Conservation (phyloP, 2,329 filamentous ascomycete species). For the Sclerotiophoma versabilis region DNA sequence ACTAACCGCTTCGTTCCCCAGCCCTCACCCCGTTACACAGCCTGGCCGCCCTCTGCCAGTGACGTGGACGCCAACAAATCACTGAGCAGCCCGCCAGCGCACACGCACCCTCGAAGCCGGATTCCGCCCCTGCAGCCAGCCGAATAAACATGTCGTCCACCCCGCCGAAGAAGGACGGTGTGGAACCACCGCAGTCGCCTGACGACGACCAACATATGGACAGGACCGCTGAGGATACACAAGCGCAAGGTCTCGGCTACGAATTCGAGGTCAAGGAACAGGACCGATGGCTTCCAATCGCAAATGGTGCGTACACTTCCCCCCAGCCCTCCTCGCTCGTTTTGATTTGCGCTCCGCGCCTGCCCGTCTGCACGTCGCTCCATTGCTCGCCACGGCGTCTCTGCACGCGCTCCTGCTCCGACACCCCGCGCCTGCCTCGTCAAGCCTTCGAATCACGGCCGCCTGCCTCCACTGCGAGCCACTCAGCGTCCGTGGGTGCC, state of each 20-base stretch:
- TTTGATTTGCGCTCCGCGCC: slow-evolving; percentile 49
- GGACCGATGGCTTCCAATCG: slow-evolving; percentile 99
- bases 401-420: slow-evolving; percentile 45
- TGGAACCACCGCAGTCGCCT: slow-evolving; percentile 91
- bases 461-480: no score
- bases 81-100: slow-evolving; percentile 46
- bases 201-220: slow-evolving; percentile 96
- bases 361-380: slow-evolving; percentile 48
- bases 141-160: slow-evolving; percentile 94
- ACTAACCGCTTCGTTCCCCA: slow-evolving; percentile 41
- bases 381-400: slow-evolving; percentile 56
- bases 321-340: slow-evolving; percentile 35
- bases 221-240: slow-evolving; percentile 77
- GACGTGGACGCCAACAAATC: slow-evolving; percentile 53
- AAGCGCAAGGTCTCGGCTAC: slow-evolving; percentile 76
- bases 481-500: slow-evolving; percentile 35
- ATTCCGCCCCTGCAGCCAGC: slow-evolving; percentile 56
- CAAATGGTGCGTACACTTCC: slow-evolving; percentile 86
- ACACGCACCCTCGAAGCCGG: slow-evolving; percentile 56
- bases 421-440: slow-evolving; percentile 55
- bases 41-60: slow-evolving; percentile 43
- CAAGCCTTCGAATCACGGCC: slow-evolving; percentile 56
- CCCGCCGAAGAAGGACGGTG: slow-evolving; percentile 84
- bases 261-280: slow-evolving; percentile 99
- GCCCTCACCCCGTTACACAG: slow-evolving; percentile 39